Evolutionary conservation across 2,329 filamentous ascomycete genomes (phyloP).

Genomic region (Colletotrichum trifolii): DNA sequence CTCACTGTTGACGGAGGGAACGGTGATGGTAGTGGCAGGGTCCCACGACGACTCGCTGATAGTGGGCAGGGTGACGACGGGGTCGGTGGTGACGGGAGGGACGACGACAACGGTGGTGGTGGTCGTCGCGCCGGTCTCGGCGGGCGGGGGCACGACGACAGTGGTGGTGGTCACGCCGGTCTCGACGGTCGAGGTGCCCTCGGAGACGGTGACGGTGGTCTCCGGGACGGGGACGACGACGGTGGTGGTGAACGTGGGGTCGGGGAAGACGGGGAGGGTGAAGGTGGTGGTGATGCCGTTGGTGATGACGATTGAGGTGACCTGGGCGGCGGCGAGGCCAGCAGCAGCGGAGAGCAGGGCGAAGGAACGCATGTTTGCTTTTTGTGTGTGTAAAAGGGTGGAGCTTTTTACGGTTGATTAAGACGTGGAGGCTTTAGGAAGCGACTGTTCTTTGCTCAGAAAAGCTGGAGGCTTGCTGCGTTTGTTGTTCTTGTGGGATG

Average conservation of each 20-base stretch:
- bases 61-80: constrained; percentile 21
- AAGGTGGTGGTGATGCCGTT: constrained; percentile 38
- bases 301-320: constrained; percentile 36
- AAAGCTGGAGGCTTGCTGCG: constrained; percentile 4
- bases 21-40: constrained; percentile 3
- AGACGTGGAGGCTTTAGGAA: constrained; percentile 4
- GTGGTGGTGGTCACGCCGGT: constrained; percentile 16
- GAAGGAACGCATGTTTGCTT: constrained; percentile 40
- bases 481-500: constrained; percentile 6
- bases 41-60: constrained; percentile 4
- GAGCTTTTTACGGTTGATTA: neutral
- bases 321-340: constrained; percentile 39
- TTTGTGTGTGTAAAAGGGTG: neutral
- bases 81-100: constrained; percentile 19
- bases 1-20: constrained; percentile 22
- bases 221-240: constrained; percentile 32
- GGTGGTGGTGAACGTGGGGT: constrained; percentile 24
- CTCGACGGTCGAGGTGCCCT: constrained; percentile 5
- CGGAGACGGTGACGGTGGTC: constrained; percentile 32
- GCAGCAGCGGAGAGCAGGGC: constrained; percentile 35
- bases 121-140: constrained; percentile 8
- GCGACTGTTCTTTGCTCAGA: constrained; percentile 18
- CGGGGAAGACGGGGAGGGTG: constrained; percentile 39
- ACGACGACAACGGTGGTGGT: constrained; percentile 29
- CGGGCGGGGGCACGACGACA: constrained; percentile 28